Evolutionary conservation across 1,139 yeast genomes (phyloP).

Genomic region (Debaryomyces fabryi): DNA sequence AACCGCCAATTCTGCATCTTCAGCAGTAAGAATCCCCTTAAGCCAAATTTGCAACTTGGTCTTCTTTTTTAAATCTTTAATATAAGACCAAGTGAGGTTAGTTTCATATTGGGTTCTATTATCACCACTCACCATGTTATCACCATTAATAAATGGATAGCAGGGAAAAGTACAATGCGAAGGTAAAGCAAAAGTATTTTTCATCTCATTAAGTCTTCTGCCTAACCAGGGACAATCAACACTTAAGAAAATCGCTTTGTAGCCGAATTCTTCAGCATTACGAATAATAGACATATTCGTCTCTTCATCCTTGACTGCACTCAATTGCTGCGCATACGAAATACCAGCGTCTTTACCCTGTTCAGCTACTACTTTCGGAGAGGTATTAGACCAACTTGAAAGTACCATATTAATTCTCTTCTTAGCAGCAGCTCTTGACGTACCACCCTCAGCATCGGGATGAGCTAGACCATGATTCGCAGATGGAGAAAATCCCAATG

Average conservation of each 20-base stretch:
- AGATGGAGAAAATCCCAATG: conserved; percentile 68
- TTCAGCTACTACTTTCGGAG: not conserved
- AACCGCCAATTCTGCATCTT: conserved; percentile 46
- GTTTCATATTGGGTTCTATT: not conserved
- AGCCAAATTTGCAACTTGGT: conserved; percentile 33
- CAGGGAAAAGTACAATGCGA: conserved; percentile 2
- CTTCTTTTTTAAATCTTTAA: conserved; percentile 7
- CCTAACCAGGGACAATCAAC: conserved; percentile 24
- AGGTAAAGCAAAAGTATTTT: conserved; percentile 3
- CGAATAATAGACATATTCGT: not conserved
- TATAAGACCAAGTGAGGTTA: conserved; percentile 10
- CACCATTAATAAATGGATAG: not conserved
- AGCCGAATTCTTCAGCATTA: not conserved
- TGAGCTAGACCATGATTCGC: conserved; percentile 71
- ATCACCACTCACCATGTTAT: not conserved
- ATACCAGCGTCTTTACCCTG: conserved; percentile 1
- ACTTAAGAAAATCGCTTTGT: conserved; percentile 20
- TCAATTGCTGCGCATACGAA: not conserved
- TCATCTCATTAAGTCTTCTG: conserved; percentile 17
- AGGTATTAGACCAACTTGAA: not conserved
- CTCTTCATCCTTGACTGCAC: conserved; percentile 1
- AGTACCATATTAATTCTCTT: conserved; percentile 40
- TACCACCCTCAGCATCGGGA: conserved; percentile 26
- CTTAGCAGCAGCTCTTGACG: conserved; percentile 54
- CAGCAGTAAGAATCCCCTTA: conserved; percentile 49